Evolutionary conservation across 345 rosid species (phyloP), one percentile per base, ranked within the genome.

Genomic region (Hypericum androsaemum): DNA sequence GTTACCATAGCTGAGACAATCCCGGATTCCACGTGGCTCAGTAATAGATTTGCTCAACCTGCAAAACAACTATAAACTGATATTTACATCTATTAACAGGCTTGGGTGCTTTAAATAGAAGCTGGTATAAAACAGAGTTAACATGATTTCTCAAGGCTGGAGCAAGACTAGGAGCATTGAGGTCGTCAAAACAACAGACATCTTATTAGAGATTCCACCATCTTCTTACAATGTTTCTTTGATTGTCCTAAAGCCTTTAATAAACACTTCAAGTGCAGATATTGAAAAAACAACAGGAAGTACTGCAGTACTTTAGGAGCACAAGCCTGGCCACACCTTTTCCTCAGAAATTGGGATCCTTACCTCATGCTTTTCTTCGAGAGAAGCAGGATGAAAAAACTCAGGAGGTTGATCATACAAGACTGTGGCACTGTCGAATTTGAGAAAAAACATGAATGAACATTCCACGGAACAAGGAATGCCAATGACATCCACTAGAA

Each of bases 391-490:
- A 51, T 36, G 80, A 60, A 92, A 87, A 68, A 92, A 92, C 67
- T 85, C 95, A 45, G 97, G 96, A 67, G 98, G 96, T 56, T 83
- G 96, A 77, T 92, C 97, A 69, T 92, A 84, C 56, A 92, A 67
- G 48, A 92, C 94, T 53, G 58, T 56, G 22, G 98, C 95, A 45
- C 98, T 92, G 59, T 68, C 45, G 48, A 60, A 56, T 60, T 40
- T 49, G 62, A 3, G 32, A 57, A 42, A 37, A 4, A 10, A 57
- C 39, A 47, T 15, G 12, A 17, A 10, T 8, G 60, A 32, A 6
- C 28, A 22, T 36, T 37, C 58, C 14, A 12, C 28, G 66, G 22
- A 22, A 57, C 12, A 64, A 47, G 35, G 43, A 39, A 42, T 35
- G 10, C 52, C 13, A 50, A 52, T 54, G 37, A 44, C 47, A 10